Percentiles rank a stretch among this genome's conserved stretches.
Conservation (phyloP, 768 basidiomycete genomes). For the Agaricus subrufescens region DNA sequence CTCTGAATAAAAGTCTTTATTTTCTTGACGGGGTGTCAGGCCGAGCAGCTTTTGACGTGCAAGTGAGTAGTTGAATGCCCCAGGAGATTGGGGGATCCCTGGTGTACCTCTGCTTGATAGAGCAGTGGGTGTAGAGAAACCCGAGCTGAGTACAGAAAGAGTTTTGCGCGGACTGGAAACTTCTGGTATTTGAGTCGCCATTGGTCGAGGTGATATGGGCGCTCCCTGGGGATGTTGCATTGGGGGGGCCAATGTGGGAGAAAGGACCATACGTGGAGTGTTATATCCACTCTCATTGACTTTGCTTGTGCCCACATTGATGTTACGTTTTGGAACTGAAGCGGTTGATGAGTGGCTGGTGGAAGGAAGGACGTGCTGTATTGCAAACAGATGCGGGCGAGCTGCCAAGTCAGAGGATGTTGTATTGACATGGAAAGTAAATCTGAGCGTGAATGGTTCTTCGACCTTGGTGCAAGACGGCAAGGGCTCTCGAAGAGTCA, state of each 20-base stretch:
- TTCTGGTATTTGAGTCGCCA: conserved; percentile 21
- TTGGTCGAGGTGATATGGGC: neutral
- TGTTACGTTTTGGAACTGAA: conserved; percentile 8
- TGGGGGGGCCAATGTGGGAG: conserved; percentile 1
- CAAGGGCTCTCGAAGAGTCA: conserved; percentile 51
- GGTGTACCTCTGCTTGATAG: conserved; percentile 13
- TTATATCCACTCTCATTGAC: neutral
- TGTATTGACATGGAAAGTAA: conserved; percentile 40
- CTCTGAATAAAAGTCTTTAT: conserved; percentile 9
- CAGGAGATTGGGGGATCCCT: conserved; percentile 20
- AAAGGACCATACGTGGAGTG: conserved; percentile 3
- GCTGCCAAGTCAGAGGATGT: conserved; percentile 25
- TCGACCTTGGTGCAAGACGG: conserved; percentile 43
- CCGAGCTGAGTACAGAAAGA: conserved; percentile 34
- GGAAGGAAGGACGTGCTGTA: conserved; percentile 58
- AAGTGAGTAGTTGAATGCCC: conserved; percentile 43
- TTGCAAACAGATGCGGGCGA: conserved; percentile 43
- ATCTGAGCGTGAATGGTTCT: conserved; percentile 54
- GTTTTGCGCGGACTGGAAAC: conserved; percentile 20
- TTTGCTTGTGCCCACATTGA: neutral
- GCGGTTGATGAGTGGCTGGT: conserved; percentile 13
- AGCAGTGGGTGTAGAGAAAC: conserved; percentile 50
- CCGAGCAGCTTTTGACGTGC: conserved; percentile 46
- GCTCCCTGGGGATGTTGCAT: neutral
- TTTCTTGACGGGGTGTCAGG: conserved; percentile 33